These are phyloP conservation scores for Populus hybrid DNA, from an alignment of 441 rosid genomes.

Conservation along the genomic window DNA sequence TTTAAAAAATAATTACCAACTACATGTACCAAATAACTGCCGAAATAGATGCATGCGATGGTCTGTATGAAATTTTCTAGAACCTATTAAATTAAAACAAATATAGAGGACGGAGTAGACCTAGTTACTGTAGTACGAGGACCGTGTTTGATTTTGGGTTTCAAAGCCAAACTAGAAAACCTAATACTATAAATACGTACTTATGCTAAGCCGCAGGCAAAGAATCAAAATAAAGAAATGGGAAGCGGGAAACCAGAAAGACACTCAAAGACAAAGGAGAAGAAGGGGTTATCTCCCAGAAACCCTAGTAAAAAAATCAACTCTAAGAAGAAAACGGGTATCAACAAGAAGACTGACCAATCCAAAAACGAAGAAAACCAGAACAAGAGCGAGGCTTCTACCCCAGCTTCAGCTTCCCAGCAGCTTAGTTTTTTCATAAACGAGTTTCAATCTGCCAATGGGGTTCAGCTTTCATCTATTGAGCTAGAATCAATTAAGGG, in stretches of 20 bases:
- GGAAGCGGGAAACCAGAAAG: slow-evolving; percentile 31
- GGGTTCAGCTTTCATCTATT: slow-evolving; percentile 56
- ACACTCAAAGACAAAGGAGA: slow-evolving; percentile 3
- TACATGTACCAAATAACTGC: too few relatives aligned
- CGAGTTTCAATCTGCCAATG: slow-evolving; percentile 58
- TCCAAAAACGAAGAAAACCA: slow-evolving; percentile 8
- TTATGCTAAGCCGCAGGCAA: background rate
- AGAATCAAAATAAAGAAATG: slow-evolving; percentile 19
- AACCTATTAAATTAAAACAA: background rate
- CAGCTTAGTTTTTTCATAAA: slow-evolving; percentile 57
- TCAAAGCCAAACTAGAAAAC: background rate
- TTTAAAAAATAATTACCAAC: too few relatives aligned
- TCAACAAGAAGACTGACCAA: slow-evolving; percentile 4
- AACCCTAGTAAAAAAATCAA: slow-evolving; percentile 7
- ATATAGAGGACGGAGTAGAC: background rate
- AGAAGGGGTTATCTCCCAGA: slow-evolving; percentile 19
- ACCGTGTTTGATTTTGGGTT: background rate
- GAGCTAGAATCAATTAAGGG: slow-evolving; percentile 74
- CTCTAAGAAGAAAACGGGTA: slow-evolving; percentile 27
- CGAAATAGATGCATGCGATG: too few relatives aligned
- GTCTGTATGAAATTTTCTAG: background rate
- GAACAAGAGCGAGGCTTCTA: slow-evolving; percentile 4
- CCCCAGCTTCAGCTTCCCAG: slow-evolving; percentile 34
- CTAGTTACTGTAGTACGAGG: background rate
- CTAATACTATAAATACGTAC: background rate